Percentiles rank a stretch among this genome's conserved stretches.
Evolutionary conservation across 768 basidiomycete genomes (phyloP).

Genomic region (Lactarius hatsudake): DNA sequence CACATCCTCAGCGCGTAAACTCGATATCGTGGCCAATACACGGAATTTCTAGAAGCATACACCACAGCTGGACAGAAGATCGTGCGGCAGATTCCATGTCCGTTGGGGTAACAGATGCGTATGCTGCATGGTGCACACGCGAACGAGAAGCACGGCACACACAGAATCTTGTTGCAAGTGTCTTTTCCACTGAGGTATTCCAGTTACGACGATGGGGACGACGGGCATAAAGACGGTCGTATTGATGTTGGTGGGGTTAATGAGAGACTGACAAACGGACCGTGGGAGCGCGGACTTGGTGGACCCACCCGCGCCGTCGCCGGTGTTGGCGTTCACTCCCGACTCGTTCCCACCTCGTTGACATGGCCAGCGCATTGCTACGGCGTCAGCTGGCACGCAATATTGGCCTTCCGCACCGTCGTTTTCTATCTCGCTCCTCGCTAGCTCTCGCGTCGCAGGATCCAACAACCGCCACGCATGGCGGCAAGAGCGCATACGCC

Average conservation of each 20-base stretch:
- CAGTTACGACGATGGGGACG: neutral
- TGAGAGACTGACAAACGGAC: neutral
- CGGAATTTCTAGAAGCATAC: neutral
- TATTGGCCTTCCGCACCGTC: constrained; percentile 36
- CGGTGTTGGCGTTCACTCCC: neutral
- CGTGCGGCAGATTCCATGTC: neutral
- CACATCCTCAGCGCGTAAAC: neutral
- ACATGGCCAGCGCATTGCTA: constrained; percentile 66
- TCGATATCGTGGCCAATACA: neutral
- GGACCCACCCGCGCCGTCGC: neutral
- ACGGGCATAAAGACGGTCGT: neutral
- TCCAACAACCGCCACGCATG: constrained; percentile 32
- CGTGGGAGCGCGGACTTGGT: constrained; percentile 18
- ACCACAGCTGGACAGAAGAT: neutral
- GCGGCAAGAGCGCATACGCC: constrained; percentile 52
- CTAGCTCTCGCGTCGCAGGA: constrained; percentile 36
- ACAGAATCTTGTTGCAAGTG: neutral
- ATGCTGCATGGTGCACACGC: neutral
- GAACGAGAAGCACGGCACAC: neutral
- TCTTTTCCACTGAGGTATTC: neutral
- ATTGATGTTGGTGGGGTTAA: neutral
- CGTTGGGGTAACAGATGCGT: neutral
- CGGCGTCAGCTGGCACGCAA: constrained; percentile 53
- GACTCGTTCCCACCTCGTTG: constrained; percentile 29
- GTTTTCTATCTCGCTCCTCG: constrained; percentile 35